A percentile compares a stretch with the other conserved stretches of the same genome.
phyloP scores from a whole-genome alignment of 495 filamentous ascomycete species.

The Aspergillus asperescens region DNA sequence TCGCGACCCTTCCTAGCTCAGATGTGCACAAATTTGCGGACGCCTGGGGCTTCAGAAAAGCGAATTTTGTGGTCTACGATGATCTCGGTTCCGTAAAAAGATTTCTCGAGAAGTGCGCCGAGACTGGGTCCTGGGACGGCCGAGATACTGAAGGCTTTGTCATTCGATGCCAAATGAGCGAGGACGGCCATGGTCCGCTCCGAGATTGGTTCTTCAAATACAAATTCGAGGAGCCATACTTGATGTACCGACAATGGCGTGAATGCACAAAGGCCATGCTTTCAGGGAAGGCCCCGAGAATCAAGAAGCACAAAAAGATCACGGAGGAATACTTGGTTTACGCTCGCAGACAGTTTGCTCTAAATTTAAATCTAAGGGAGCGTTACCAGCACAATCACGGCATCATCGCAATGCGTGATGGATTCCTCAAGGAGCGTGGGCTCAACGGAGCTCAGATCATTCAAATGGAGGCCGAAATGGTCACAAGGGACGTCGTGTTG shows the following conservation, averaged over 20 bases:
- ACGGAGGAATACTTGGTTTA: conserved; percentile 87
- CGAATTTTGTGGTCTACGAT: conserved; percentile 71
- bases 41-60: conserved; percentile 89
- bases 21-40: conserved; percentile 86
- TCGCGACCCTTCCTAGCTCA: conserved; percentile 72
- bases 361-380: conserved; percentile 56
- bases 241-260: conserved; percentile 98
- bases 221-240: conserved; percentile 98
- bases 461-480: conserved; percentile 53
- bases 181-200: conserved; percentile 45
- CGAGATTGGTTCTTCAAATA: conserved; percentile 99
- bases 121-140: conserved; percentile 80
- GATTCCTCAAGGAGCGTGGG: conserved; percentile 74
- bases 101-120: conserved; percentile 77
- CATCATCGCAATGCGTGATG: conserved; percentile 87
- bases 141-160: conserved; percentile 97
- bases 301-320: conserved; percentile 81
- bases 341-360: conserved; percentile 64
- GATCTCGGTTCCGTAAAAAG: conserved; percentile 63
- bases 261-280: conserved; percentile 94
- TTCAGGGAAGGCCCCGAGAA: conserved; percentile 62
- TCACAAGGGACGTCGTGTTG: conserved; percentile 63
- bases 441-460: conserved; percentile 84
- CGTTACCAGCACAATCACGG: conserved; percentile 83
- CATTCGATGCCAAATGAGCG: conserved; percentile 73